Conservation (phyloP, 805 yeast species). For the Cyberlindnera petersonii region DNA sequence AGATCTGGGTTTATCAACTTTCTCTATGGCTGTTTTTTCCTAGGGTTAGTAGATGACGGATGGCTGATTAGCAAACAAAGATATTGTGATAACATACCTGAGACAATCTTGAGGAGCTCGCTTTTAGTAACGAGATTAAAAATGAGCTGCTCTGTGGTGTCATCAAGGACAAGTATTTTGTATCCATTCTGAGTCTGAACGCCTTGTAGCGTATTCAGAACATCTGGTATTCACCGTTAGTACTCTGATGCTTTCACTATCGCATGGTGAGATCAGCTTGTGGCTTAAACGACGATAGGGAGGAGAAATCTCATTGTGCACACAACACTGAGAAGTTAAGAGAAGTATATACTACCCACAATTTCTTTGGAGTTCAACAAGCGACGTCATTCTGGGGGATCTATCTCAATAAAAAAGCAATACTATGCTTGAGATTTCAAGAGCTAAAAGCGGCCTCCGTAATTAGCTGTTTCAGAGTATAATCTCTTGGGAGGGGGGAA, state of each 20-base stretch:
- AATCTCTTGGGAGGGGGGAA: no score
- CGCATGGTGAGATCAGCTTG: no score
- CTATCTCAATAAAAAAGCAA: neutral
- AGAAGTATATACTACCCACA: conserved; percentile 18
- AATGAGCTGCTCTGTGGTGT: conserved; percentile 45
- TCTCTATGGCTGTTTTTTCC: conserved; percentile 50
- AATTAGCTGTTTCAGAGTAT: no score
- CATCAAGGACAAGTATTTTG: conserved; percentile 55
- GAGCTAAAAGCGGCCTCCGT: no score
- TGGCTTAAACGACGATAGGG: no score
- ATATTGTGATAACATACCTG: conserved; percentile 6
- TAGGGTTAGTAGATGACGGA: neutral
- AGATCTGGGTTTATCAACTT: conserved; percentile 56
- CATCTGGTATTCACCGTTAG: conserved; percentile 19
- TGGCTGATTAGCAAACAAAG: neutral
- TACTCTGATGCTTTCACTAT: no score
- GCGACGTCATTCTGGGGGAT: conserved; percentile 31
- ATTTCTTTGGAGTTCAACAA: conserved; percentile 36
- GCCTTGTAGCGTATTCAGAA: conserved; percentile 35
- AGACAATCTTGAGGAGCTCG: conserved; percentile 47
- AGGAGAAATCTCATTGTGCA: neutral
- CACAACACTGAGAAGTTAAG: neutral
- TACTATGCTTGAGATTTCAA: neutral
- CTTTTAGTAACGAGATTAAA: conserved; percentile 45
- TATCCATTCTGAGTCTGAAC: conserved; percentile 43